Evolutionary conservation across 2,329 filamentous ascomycete genomes (phyloP).

Genomic region (Phialophora tarda): DNA sequence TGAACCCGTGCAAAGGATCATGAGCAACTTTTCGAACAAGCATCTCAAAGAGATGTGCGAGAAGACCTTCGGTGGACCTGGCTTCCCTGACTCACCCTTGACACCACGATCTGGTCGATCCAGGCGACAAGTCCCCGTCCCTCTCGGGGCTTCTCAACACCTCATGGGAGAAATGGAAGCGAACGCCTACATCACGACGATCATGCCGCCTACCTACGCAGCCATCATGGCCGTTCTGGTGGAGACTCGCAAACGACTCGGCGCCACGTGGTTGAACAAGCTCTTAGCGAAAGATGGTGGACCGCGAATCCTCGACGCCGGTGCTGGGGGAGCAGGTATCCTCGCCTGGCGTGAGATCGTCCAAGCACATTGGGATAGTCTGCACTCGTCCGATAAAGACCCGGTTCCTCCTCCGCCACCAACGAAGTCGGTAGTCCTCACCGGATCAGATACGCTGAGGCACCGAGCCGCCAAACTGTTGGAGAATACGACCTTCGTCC

Average conservation of each 20-base stretch:
- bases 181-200: slow-evolving; percentile 62
- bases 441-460: slow-evolving; percentile 75
- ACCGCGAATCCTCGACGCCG: slow-evolving; percentile 65
- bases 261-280: slow-evolving; percentile 62
- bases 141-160: slow-evolving; percentile 60
- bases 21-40: slow-evolving; percentile 70
- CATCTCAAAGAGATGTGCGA: slow-evolving; percentile 77
- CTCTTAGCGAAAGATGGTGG: slow-evolving; percentile 63
- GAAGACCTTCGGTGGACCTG: slow-evolving; percentile 74
- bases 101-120: slow-evolving; percentile 63
- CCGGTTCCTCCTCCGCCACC: slow-evolving; percentile 56
- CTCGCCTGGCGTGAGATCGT: slow-evolving; percentile 72
- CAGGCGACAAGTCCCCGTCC: slow-evolving; percentile 63
- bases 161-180: slow-evolving; percentile 67
- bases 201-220: slow-evolving; percentile 68
- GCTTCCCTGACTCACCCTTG: slow-evolving; percentile 72
- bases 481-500: slow-evolving; percentile 88
- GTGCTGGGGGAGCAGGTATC: slow-evolving; percentile 65
- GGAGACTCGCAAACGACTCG: slow-evolving; percentile 65
- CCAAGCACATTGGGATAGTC: slow-evolving; percentile 77
- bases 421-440: slow-evolving; percentile 80
- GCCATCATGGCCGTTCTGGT: slow-evolving; percentile 61
- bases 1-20: slow-evolving; percentile 70
- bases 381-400: slow-evolving; percentile 54
- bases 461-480: slow-evolving; percentile 77